These are phyloP conservation scores for Ambrosia artemisiifolia DNA, from an alignment of 129 eudicot genomes.

Conservation along the genomic window DNA sequence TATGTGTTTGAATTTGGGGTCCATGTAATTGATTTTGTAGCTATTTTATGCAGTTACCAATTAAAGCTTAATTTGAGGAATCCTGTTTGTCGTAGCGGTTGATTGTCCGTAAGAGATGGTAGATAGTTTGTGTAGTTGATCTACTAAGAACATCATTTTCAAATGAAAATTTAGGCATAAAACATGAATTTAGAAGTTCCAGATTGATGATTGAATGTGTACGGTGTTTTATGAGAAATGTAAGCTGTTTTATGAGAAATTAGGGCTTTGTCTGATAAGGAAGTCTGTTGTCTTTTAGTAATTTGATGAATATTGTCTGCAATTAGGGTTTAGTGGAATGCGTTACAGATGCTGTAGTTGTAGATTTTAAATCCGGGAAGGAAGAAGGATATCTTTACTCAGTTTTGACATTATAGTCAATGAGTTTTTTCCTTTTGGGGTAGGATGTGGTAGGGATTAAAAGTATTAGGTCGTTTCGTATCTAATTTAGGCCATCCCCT, in stretches of 20 bases:
- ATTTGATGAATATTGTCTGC: not conserved
- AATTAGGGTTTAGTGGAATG: conserved; percentile 9
- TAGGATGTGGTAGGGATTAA: not conserved
- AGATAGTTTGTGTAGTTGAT: not conserved
- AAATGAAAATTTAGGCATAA: not conserved
- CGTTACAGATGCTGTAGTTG: conserved; percentile 5
- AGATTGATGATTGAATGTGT: conserved; percentile 5
- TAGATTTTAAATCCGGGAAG: not conserved
- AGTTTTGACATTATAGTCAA: not conserved
- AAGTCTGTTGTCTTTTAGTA: not conserved
- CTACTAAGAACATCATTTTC: conserved; percentile 8
- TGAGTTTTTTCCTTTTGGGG: not conserved
- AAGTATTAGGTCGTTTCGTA: conserved; percentile 6
- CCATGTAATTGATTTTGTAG: not conserved
- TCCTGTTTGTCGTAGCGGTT: not conserved
- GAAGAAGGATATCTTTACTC: not conserved
- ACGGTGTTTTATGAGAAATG: conserved; percentile 14
- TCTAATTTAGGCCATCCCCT: not conserved
- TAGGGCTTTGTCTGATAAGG: conserved; percentile 15
- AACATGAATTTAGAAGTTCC: not conserved
- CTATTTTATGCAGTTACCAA: not conserved
- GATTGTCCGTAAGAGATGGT: not conserved
- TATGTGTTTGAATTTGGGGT: conserved; percentile 4
- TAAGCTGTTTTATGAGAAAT: conserved; percentile 4
- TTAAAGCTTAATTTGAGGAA: conserved; percentile 13